Evolutionary conservation across 139 green algal genomes (phyloP).

Genomic region (Tetradesmus lagerheimii): DNA sequence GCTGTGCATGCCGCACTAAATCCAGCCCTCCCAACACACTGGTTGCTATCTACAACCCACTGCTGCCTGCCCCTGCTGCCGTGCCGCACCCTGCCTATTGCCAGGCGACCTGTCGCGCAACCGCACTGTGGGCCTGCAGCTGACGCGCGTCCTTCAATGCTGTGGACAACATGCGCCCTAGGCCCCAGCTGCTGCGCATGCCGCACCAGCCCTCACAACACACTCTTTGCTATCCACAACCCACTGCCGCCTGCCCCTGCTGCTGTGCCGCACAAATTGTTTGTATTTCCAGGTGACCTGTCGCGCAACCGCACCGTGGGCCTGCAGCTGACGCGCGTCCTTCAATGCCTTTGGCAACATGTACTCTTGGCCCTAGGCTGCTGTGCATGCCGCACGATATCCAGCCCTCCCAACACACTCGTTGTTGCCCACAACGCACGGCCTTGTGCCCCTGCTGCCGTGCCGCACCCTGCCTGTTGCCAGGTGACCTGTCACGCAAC

Average conservation of each 20-base stretch:
- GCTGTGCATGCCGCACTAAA: too few species aligned
- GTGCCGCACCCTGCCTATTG: too few species aligned
- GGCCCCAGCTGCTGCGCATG: too few species aligned
- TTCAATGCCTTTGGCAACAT: too few species aligned
- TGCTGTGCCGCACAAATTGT: background rate
- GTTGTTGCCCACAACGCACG: conserved; percentile 71
- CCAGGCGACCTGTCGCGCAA: conserved; percentile 78
- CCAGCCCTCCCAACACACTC: conserved; percentile 29
- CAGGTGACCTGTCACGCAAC: conserved; percentile 89
- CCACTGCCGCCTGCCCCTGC: conserved; percentile 62
- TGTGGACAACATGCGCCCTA: too few species aligned
- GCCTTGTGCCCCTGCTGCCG: conserved; percentile 49
- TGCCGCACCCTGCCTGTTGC: conserved; percentile 2
- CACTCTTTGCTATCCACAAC: conserved; percentile 66
- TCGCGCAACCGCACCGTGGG: conserved; percentile 91
- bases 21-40: too few species aligned
- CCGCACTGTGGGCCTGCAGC: conserved; percentile 82
- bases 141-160: too few species aligned
- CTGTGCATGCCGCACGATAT: too few species aligned
- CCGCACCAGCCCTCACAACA: conserved; percentile 13
- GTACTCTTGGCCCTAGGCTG: too few species aligned
- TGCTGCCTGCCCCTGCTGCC: background rate
- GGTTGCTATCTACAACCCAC: too few species aligned
- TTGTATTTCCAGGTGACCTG: conserved; percentile 69
- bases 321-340: conserved; percentile 84